These are phyloP conservation scores for Volvox carteri DNA, from an alignment of 163 green algal genomes.

Conservation along the genomic window DNA sequence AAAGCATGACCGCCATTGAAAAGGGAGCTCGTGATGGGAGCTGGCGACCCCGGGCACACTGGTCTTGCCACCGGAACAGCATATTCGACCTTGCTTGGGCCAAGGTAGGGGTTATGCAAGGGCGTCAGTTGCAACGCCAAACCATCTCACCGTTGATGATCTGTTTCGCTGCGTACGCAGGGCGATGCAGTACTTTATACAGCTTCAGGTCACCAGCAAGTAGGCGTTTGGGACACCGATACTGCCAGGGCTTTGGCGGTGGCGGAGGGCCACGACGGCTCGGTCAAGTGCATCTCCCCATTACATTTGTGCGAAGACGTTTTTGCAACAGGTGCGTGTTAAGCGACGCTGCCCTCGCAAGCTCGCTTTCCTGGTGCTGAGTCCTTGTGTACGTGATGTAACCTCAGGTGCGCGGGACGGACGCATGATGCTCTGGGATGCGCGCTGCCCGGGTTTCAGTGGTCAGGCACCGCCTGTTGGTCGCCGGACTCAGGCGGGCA, in stretches of 20 bases:
- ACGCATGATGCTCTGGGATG: constrained; percentile 51
- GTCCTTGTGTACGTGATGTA: too few relatives aligned
- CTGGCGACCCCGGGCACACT: constrained; percentile 49
- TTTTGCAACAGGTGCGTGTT: constrained; percentile 26
- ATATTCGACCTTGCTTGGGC: constrained; percentile 54
- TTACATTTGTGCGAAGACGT: constrained; percentile 47
- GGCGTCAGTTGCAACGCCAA: too few relatives aligned
- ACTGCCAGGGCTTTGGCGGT: constrained; percentile 23
- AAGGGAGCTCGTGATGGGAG: neutral
- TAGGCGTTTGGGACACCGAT: constrained; percentile 46
- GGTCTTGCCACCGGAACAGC: constrained; percentile 43
- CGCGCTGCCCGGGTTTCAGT: neutral
- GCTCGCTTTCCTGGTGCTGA: too few relatives aligned
- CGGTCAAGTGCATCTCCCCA: constrained; percentile 22
- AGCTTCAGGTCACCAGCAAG: constrained; percentile 38
- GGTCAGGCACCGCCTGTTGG: neutral
- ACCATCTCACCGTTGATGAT: too few relatives aligned
- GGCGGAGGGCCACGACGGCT: constrained; percentile 27
- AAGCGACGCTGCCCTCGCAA: too few relatives aligned
- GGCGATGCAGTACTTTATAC: constrained; percentile 43
- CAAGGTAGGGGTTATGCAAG: constrained; percentile 27
- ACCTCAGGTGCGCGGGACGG: constrained; percentile 42
- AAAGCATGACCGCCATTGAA: neutral
- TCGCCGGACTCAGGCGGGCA: neutral
- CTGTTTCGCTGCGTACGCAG: neutral